Evolutionary conservation across 2,329 filamentous ascomycete species (phyloP).

Genomic region (Colletotrichum lupini): DNA sequence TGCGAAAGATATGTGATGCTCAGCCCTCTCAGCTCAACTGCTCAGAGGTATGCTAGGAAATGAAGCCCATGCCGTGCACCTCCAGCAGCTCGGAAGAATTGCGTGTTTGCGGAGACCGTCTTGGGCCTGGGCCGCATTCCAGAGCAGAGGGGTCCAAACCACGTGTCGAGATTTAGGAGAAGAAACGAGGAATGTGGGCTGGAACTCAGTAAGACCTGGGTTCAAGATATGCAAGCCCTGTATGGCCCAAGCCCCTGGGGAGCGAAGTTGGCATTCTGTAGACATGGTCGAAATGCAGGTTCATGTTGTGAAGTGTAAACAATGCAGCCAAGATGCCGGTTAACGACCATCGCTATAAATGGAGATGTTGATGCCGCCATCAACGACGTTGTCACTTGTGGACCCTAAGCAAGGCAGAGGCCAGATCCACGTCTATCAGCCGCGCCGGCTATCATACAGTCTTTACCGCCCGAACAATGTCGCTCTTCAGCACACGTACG

Average conservation of each 20-base stretch:
- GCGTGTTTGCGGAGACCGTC: background rate
- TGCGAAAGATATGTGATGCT: background rate
- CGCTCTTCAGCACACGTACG: conserved; percentile 19
- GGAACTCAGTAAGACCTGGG: background rate
- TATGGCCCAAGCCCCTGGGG: background rate
- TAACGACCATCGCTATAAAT: too few relatives aligned
- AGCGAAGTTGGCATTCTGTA: background rate
- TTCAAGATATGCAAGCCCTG: background rate
- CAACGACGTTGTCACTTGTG: background rate
- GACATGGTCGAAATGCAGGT: background rate
- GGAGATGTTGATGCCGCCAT: background rate
- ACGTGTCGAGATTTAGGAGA: background rate
- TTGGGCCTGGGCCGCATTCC: background rate
- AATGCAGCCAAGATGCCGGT: background rate
- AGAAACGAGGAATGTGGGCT: background rate
- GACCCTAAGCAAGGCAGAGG: background rate
- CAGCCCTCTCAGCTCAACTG: background rate
- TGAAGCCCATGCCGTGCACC: background rate
- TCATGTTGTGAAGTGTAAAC: background rate
- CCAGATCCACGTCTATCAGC: background rate
- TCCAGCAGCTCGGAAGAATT: background rate
- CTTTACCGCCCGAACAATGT: conserved; percentile 24
- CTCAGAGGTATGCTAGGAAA: background rate
- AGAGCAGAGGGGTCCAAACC: background rate
- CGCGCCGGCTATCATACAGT: background rate